Conservation (phyloP, 805 yeast genomes). For the Hanseniaspora jakobsenii region DNA sequence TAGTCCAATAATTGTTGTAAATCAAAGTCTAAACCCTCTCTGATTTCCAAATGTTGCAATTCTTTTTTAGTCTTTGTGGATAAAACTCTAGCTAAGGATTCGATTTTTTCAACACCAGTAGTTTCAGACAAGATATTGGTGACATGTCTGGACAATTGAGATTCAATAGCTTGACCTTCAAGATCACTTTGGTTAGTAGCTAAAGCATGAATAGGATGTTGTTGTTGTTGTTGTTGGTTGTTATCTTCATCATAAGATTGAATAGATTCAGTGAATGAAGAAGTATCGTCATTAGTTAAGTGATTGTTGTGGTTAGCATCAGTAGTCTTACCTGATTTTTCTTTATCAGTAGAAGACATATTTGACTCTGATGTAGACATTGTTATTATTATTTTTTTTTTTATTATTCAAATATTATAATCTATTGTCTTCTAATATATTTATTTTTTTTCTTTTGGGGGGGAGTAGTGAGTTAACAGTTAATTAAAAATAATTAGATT, state of each 20-base stretch:
- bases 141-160: conserved; percentile 26
- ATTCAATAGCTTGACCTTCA: conserved; percentile 22
- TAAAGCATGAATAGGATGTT: conserved; percentile 10
- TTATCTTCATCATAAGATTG: conserved; percentile 15
- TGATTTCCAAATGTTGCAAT: conserved; percentile 34
- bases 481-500: too few relatives aligned
- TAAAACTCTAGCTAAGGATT: conserved; percentile 39
- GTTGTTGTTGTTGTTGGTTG: background rate
- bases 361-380: conserved; percentile 1
- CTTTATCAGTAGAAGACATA: background rate
- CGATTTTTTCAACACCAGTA: conserved; percentile 32
- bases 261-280: conserved; percentile 14
- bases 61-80: conserved; percentile 39
- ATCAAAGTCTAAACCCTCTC: conserved; percentile 37
- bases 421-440: too few relatives aligned
- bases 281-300: conserved; percentile 4
- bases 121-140: conserved; percentile 27
- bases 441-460: too few relatives aligned
- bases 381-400: background rate
- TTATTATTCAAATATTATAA: too few relatives aligned
- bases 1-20: conserved; percentile 33
- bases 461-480: too few relatives aligned
- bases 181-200: conserved; percentile 10
- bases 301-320: background rate
- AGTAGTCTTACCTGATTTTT: background rate